phyloP scores from a whole-genome alignment of 805 yeast species.

The Sporopachydermia quercuum region DNA sequence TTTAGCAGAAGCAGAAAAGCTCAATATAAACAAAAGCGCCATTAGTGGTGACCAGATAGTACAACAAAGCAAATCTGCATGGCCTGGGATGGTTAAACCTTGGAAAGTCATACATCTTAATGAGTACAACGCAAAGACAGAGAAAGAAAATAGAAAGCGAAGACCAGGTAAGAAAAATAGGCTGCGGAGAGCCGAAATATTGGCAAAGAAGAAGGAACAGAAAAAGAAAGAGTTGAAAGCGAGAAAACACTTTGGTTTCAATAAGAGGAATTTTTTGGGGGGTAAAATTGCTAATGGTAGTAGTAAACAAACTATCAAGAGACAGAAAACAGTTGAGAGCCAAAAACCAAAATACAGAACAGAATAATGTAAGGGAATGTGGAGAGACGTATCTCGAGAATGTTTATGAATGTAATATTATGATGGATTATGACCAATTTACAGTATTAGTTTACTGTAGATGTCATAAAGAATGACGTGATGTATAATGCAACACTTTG shows the following conservation, averaged over 20 bases:
- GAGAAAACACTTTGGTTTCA: too few relatives aligned
- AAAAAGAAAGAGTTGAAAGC: not conserved
- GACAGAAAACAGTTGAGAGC: not conserved
- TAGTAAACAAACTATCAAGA: too few relatives aligned
- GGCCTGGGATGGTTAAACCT: constrained; percentile 11
- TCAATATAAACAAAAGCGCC: constrained; percentile 7
- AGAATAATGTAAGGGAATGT: not conserved
- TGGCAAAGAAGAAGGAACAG: constrained; percentile 2
- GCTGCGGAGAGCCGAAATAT: not conserved
- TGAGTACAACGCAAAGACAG: constrained; percentile 6
- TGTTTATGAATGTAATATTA: not conserved
- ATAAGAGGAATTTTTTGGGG: too few relatives aligned
- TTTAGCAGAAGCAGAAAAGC: constrained; percentile 3
- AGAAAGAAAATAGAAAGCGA: constrained; percentile 7
- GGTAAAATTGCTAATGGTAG: too few relatives aligned
- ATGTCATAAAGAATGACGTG: too few relatives aligned
- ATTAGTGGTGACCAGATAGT: constrained; percentile 9
- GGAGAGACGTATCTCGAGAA: not conserved
- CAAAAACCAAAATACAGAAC: not conserved
- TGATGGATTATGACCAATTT: not conserved
- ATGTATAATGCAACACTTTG: too few relatives aligned
- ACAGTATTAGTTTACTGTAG: too few relatives aligned
- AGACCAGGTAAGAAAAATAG: constrained; percentile 13
- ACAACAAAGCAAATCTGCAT: constrained; percentile 4
- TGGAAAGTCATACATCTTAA: constrained; percentile 11